Base-by-base conservation (phyloP, 2,329 filamentous ascomycete species). In the Epichloe typhina region DNA sequence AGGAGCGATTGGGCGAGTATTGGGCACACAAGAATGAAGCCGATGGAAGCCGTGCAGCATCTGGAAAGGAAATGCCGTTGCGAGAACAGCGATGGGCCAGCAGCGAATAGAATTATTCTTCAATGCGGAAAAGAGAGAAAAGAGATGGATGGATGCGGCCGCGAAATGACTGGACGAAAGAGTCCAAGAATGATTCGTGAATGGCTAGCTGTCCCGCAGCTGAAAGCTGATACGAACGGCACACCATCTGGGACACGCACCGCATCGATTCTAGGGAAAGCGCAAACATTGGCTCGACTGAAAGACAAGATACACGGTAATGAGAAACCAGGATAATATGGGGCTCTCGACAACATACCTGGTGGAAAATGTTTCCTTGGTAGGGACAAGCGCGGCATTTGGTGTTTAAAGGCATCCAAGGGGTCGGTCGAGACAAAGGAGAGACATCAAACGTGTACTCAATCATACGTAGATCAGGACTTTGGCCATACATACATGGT, bases 1-100 rank as follows among this genome's bases (percentile, higher is more conserved):
- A 96, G 66, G 69, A 84, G 15, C 77, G 93, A 50, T 72, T 98
- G 5, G 83, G 86, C 47, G 93, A 97, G 70, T 97, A 96, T 69
- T 95, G 84, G 78, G 88, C 84, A 4, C 96, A 88, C 88, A 87
- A 90, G 63, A 82, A 76, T 44, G 86, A 91, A 65, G 68, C 72
- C 21, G 78, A 84, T 52, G 85, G 84, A 7, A 79, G 73, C 54
- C 76, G 86, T 45, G 60, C 59, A 21, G 63, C 62, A 2, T 57
- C 65, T 4, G 72, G 69, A n/a, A 73, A 76, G 57, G 78, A 86
- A 54, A 76, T 82, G 70, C 79, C 87, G 1, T 64, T 93, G 50
- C 76, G 91, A 49, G 91, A 97, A 69, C 75, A 75, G 65, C 77
- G 86, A 59, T 97, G 91, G 91, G 80, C 83, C 31, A 60, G 62